phyloP scores from a whole-genome alignment of 768 basidiomycete species.

The Vararia minispora region DNA sequence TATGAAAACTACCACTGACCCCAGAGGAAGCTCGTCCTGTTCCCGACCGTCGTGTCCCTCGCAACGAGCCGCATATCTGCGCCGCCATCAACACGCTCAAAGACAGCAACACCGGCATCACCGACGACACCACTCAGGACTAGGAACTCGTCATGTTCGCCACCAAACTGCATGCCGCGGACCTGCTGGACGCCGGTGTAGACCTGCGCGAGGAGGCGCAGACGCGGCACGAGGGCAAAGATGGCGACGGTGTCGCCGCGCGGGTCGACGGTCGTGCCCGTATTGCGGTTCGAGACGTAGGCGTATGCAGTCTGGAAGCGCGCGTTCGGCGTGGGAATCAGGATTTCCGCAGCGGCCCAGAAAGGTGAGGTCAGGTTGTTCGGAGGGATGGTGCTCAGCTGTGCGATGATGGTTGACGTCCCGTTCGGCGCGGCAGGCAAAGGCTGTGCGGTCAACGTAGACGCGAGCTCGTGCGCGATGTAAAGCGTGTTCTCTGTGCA shows the following conservation, averaged over 20 bases:
- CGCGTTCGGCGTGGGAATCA: constrained; percentile 37
- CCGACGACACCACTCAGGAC: constrained; percentile 45
- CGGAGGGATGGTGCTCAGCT: constrained; percentile 35
- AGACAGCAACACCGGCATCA: constrained; percentile 43
- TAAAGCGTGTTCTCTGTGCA: constrained; percentile 36
- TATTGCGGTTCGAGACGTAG: constrained; percentile 62
- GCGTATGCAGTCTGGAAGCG: constrained; percentile 43
- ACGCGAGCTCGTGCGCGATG: constrained; percentile 43
- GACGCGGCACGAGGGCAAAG: constrained; percentile 34
- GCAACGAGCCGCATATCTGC: constrained; percentile 39
- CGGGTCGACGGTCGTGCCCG: constrained; percentile 31
- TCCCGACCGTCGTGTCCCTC: constrained; percentile 40
- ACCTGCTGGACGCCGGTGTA: constrained; percentile 56
- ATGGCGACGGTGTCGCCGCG: constrained; percentile 57
- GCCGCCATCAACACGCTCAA: constrained; percentile 43
- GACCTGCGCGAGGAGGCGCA: constrained; percentile 39
- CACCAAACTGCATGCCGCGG: constrained; percentile 51
- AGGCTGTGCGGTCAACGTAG: constrained; percentile 45
- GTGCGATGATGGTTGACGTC: constrained; percentile 38
- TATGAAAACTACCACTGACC: constrained; percentile 6
- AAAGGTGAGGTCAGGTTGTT: constrained; percentile 26
- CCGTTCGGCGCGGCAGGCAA: constrained; percentile 41
- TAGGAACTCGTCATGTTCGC: constrained; percentile 38
- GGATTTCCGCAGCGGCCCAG: constrained; percentile 50
- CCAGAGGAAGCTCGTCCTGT: constrained; percentile 47